A percentile compares a stretch with the other conserved stretches of the same genome.
Evolutionary conservation across 225 moss, liverwort and hornwort genomes (phyloP).

Genomic region (Rhytidiadelphus loreus): DNA sequence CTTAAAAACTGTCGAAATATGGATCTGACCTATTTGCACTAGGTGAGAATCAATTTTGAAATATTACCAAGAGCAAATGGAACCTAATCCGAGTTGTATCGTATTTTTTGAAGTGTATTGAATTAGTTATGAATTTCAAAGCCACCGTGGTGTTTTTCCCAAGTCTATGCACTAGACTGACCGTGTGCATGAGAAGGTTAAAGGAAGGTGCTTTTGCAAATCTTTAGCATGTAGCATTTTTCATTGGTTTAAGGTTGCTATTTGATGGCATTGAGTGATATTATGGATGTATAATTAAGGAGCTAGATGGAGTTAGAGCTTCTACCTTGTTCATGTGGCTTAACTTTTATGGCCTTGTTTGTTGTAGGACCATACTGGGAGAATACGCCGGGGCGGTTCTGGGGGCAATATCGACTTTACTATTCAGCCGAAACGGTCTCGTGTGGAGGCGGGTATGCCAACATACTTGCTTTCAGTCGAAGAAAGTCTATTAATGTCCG

Average conservation of each 20-base stretch:
- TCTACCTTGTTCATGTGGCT: neutral
- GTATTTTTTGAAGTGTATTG: neutral
- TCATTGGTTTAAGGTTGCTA: neutral
- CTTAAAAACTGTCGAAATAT: neutral
- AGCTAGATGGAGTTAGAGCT: neutral
- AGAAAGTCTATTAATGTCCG: neutral
- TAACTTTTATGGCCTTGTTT: neutral
- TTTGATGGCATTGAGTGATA: neutral
- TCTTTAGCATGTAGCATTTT: neutral
- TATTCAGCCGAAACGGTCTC: slow-evolving; percentile 75
- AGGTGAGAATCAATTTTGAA: neutral
- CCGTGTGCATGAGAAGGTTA: neutral
- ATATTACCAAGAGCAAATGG: neutral
- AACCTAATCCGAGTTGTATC: neutral
- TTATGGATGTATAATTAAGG: neutral
- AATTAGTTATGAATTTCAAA: neutral
- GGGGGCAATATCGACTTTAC: slow-evolving; percentile 76
- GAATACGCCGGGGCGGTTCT: slow-evolving; percentile 89
- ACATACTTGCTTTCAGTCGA: neutral
- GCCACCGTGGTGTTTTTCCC: neutral
- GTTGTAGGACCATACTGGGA: slow-evolving; percentile 70
- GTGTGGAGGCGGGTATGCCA: slow-evolving; percentile 59
- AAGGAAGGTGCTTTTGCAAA: neutral
- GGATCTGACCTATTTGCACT: neutral
- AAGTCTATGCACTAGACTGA: neutral